phyloP scores from a whole-genome alignment of 805 yeast species.

The Pichia cephalocereana region DNA sequence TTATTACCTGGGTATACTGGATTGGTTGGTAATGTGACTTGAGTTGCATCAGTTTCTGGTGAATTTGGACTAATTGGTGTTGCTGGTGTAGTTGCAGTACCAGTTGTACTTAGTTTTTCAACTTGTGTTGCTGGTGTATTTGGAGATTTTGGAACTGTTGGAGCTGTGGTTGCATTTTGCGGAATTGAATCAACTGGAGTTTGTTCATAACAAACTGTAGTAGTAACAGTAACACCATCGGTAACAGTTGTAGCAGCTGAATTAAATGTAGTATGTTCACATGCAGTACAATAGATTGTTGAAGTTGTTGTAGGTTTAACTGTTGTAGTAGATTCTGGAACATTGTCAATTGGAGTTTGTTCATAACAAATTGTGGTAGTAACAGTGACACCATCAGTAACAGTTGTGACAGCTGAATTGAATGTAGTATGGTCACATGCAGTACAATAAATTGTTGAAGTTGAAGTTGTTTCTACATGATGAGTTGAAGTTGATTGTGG shows the following conservation, averaged over 20 bases:
- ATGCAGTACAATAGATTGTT: slow-evolving; percentile 1
- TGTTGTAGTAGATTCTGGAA: background rate
- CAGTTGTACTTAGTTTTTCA: background rate
- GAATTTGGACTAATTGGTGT: background rate
- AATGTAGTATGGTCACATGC: slow-evolving; percentile 1
- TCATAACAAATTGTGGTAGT: background rate
- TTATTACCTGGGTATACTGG: background rate
- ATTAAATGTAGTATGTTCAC: slow-evolving; percentile 1
- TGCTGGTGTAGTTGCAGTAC: background rate
- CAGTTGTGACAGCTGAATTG: background rate
- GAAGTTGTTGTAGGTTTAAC: background rate
- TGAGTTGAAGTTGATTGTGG: no score
- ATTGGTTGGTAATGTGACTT: background rate
- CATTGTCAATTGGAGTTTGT: background rate
- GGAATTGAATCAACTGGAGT: slow-evolving; percentile 1
- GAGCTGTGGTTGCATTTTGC: background rate
- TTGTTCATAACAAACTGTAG: background rate
- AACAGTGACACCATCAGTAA: background rate
- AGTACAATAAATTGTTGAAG: slow-evolving; percentile 1
- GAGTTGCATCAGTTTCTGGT: background rate
- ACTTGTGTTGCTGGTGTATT: background rate
- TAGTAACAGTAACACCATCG: background rate
- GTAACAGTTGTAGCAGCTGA: slow-evolving; percentile 1
- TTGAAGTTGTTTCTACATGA: background rate
- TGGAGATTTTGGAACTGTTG: no score